phyloP scores from a whole-genome alignment of 345 rosid species.

The Lepidium aucheri region DNA sequence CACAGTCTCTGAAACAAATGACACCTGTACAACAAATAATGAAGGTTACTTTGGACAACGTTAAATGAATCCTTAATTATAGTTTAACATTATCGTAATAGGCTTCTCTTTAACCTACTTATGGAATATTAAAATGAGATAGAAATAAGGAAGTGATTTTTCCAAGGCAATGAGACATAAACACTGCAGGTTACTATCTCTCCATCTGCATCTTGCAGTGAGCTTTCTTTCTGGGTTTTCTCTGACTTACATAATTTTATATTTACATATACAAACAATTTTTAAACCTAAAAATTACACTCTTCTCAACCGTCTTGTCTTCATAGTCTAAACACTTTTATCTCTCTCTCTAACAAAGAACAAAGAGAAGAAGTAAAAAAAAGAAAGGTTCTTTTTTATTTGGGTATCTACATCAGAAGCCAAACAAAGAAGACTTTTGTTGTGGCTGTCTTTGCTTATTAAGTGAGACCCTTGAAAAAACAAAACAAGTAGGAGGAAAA shows the following conservation, averaged over 20 bases:
- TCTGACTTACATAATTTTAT: conserved; percentile 15
- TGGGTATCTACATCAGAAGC: conserved; percentile 25
- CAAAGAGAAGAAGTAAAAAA: neutral
- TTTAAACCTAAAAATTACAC: neutral
- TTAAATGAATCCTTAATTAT: conserved; percentile 7
- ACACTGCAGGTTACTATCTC: conserved; percentile 41
- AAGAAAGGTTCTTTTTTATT: neutral
- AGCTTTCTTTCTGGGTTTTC: conserved; percentile 17
- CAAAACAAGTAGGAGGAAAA: conserved; percentile 9
- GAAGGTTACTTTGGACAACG: conserved; percentile 10
- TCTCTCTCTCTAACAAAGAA: conserved; percentile 41
- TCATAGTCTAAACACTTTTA: conserved; percentile 33
- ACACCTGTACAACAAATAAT: conserved; percentile 14
- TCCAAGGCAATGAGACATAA: conserved; percentile 35
- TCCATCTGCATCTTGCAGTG: conserved; percentile 13
- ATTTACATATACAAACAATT: neutral
- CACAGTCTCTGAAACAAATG: conserved; percentile 12
- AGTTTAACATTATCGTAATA: neutral
- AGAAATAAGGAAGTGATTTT: conserved; percentile 22
- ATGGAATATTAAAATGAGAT: conserved; percentile 23
- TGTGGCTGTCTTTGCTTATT: conserved; percentile 26
- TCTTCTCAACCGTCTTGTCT: conserved; percentile 52
- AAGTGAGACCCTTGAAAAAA: conserved; percentile 16
- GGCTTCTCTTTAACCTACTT: conserved; percentile 17
- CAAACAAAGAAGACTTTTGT: conserved; percentile 18